A percentile compares a stretch with the other conserved stretches of the same genome.
Conservation (phyloP, 1,284 basidiomycete genomes). For the Ceratorhiza oryzae-sativae region DNA sequence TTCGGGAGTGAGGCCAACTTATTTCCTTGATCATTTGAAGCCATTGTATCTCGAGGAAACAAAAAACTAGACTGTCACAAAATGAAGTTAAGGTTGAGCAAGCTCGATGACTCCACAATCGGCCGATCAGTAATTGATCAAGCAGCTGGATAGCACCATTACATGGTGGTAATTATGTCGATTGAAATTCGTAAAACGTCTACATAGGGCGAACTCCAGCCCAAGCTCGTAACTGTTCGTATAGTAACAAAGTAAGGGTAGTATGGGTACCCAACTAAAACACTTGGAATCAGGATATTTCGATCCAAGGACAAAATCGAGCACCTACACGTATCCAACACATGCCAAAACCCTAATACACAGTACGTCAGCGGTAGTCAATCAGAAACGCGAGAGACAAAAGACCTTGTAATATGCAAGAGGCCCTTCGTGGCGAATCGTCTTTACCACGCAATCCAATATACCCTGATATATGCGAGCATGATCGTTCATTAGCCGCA, state of each 20-base stretch:
- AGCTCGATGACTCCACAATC: not conserved
- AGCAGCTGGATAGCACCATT: slow-evolving; percentile 2
- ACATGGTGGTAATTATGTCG: not conserved
- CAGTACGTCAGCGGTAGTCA: not conserved
- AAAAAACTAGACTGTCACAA: not conserved
- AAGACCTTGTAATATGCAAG: slow-evolving; percentile 31
- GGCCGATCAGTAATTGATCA: not conserved
- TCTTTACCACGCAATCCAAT: slow-evolving; percentile 18
- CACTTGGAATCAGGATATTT: not conserved
- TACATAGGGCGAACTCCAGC: slow-evolving; percentile 30
- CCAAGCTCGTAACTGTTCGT: slow-evolving; percentile 35
- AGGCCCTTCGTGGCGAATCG: slow-evolving; percentile 13
- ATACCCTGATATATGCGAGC: slow-evolving; percentile 44
- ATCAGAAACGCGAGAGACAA: not conserved
- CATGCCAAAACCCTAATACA: slow-evolving; percentile 28
- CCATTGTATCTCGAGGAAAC: not conserved
- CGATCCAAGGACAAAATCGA: not conserved
- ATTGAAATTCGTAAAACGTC: not conserved
- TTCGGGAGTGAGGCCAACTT: not conserved
- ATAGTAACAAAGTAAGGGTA: slow-evolving; percentile 21
- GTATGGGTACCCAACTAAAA: slow-evolving; percentile 29
- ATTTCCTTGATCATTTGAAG: not conserved
- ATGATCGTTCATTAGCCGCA: slow-evolving; percentile 56
- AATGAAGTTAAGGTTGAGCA: not conserved
- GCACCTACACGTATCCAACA: slow-evolving; percentile 37